Conservation (phyloP, 2,329 filamentous ascomycete species). For the Plenodomus lindquistii region DNA sequence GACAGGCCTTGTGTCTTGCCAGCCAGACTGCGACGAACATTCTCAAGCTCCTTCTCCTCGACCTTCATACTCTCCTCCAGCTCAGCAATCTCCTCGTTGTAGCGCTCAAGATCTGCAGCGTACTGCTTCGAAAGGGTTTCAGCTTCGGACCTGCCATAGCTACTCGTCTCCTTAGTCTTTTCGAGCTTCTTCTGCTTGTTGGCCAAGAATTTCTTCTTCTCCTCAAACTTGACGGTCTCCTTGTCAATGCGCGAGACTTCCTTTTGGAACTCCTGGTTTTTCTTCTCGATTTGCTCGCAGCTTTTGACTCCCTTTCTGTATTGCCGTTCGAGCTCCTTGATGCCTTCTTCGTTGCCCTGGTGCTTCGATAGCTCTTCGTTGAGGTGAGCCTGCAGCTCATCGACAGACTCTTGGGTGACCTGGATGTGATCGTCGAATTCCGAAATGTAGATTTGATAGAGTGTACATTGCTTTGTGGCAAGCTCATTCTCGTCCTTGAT, state of each 20-base stretch:
- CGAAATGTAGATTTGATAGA: slow-evolving; percentile 89
- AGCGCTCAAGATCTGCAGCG: slow-evolving; percentile 74
- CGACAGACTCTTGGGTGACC: slow-evolving; percentile 86
- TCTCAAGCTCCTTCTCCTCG: slow-evolving; percentile 80
- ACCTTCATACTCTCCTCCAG: slow-evolving; percentile 75
- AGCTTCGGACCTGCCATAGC: slow-evolving; percentile 73
- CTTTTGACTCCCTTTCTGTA: slow-evolving; percentile 84
- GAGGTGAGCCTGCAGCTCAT: slow-evolving; percentile 85
- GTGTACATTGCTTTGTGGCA: slow-evolving; percentile 80
- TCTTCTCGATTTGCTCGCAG: slow-evolving; percentile 80
- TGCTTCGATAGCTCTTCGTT: slow-evolving; percentile 90
- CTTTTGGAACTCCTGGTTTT: slow-evolving; percentile 76
- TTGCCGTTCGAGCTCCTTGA: slow-evolving; percentile 84
- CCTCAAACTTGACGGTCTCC: slow-evolving; percentile 94
- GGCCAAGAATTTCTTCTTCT: slow-evolving; percentile 91
- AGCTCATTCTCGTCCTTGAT: slow-evolving; percentile 94
- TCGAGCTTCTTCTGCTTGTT: slow-evolving; percentile 95
- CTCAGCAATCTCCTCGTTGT: slow-evolving; percentile 71
- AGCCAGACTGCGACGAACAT: slow-evolving; percentile 85
- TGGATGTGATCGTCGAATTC: slow-evolving; percentile 87
- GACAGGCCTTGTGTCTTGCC: slow-evolving; percentile 96
- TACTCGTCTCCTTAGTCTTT: slow-evolving; percentile 79
- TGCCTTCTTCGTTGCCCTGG: slow-evolving; percentile 83
- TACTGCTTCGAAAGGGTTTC: slow-evolving; percentile 78
- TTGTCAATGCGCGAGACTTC: slow-evolving; percentile 94